phyloP scores from a whole-genome alignment of 2,329 filamentous ascomycete species.

The Penicillium corylophilum region DNA sequence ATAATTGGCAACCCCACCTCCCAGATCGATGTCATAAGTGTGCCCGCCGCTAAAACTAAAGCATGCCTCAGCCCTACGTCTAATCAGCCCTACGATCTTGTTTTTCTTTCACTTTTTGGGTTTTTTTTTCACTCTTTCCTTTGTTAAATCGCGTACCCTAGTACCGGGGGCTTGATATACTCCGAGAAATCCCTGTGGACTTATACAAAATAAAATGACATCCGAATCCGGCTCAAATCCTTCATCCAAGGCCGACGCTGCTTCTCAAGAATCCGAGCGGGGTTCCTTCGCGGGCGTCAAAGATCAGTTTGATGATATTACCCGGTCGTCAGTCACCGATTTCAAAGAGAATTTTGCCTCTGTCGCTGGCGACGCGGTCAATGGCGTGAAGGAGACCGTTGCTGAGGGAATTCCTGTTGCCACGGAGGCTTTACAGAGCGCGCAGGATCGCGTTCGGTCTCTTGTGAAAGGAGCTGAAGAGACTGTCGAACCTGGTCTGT shows the following conservation, averaged over 20 bases:
- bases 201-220: background rate
- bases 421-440: constrained; percentile 12
- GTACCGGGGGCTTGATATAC: background rate
- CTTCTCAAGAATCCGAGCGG: background rate
- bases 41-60: background rate
- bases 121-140: background rate
- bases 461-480: background rate
- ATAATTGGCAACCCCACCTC: background rate
- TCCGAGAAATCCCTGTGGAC: no score
- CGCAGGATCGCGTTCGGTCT: constrained; percentile 2
- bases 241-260: background rate
- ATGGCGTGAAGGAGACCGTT: constrained; percentile 14
- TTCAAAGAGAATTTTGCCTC: constrained; percentile 8
- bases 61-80: constrained; percentile 19
- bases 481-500: constrained; percentile 6
- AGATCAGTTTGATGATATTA: constrained; percentile 8
- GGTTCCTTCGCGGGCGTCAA: constrained; percentile 5
- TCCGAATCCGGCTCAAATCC: background rate
- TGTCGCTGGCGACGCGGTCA: constrained; percentile 7
- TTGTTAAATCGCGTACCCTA: background rate
- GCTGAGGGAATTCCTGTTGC: constrained; percentile 13
- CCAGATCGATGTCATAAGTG: constrained; percentile 12
- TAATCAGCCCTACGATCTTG: constrained; percentile 17
- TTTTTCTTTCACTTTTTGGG: background rate
- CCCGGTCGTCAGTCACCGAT: constrained; percentile 5